Conservation (phyloP, 129 eudicot species). For the Tagetes patula region DNA sequence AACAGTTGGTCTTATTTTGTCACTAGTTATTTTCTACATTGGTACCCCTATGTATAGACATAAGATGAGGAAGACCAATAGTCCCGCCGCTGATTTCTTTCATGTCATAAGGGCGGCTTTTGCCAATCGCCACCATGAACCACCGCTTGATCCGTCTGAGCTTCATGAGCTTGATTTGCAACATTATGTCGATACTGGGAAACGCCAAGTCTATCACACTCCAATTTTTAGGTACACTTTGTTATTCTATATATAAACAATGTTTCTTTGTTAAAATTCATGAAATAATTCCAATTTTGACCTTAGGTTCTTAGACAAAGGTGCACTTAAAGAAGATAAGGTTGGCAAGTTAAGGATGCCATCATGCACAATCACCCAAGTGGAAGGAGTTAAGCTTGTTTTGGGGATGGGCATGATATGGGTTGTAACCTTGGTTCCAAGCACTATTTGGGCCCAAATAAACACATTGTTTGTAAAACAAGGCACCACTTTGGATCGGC, state of each 20-base stretch:
- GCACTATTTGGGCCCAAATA: slow-evolving; percentile 94
- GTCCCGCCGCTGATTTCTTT: slow-evolving; percentile 52
- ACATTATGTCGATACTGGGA: slow-evolving; percentile 47
- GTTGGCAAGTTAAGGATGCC: slow-evolving; percentile 27
- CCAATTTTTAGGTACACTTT: slow-evolving; percentile 53
- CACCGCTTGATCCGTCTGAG: slow-evolving; percentile 46
- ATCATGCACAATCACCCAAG: slow-evolving; percentile 86
- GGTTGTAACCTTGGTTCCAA: slow-evolving; percentile 74
- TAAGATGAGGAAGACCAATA: slow-evolving; percentile 52
- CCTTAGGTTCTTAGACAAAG: slow-evolving; percentile 81
- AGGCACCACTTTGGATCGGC: slow-evolving; percentile 87
- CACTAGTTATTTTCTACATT: slow-evolving; percentile 68
- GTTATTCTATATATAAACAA: not conserved
- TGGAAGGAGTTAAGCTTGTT: slow-evolving; percentile 75
- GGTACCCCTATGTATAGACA: slow-evolving; percentile 90
- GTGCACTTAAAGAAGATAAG: slow-evolving; percentile 56
- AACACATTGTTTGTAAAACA: slow-evolving; percentile 93
- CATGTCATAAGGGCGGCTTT: slow-evolving; percentile 53
- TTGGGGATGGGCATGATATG: slow-evolving; percentile 79
- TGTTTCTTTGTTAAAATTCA: not conserved
- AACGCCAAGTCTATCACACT: slow-evolving; percentile 61
- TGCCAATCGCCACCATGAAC: slow-evolving; percentile 49
- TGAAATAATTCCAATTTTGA: not conserved
- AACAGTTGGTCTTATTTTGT: slow-evolving; percentile 58
- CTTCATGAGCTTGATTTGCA: slow-evolving; percentile 68